Evolutionary conservation across 306 rosid species (phyloP), one percentile per base, ranked within the genome.

Genomic region (Quercus aquifolioides): DNA sequence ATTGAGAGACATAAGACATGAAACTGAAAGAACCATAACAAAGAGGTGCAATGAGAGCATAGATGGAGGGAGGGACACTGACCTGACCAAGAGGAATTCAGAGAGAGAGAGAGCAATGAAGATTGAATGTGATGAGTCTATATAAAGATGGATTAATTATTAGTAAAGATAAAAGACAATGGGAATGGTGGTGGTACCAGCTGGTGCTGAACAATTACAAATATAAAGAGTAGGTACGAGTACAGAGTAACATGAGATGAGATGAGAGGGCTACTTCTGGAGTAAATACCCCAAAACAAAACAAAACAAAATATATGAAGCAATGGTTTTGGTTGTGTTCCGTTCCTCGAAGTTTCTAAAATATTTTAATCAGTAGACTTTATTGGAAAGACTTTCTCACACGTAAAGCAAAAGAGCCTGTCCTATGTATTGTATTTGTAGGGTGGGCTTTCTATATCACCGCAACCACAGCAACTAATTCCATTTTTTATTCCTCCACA

Each of bases 51-150:
- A 26, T 30, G 13, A 8, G 75, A 79, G 71, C 60, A 70, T 71
- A 74, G 62, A 59, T 18, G 14, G 59, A 5, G 74, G 80, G 49
- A 54, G 74, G 80, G 55, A 54, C 59, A 83, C 93, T 62, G 72
- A 90, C 95, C 93, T 86, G 91, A 84, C 72, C 17, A 72, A 69
- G 85, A 90, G 91, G 91, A 89, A 89, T 83, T 85, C 77, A 87
- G 92, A 89, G 92, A 77, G 84, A 85, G 76, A 85, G 21, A 80
- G 62, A 69, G 78, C 78, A 83, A 81, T 82, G 38, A 77, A 79
- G 73, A 33, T 18, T n/a, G 78, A 80, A 71, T 65, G 82, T 19
- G 83, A 10, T 56, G 85, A 65, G 83, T 84, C 69, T 88, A 88
- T 94, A 89, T 81, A 90, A 88, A 87, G 86, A 79, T 74, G 86